Evolutionary conservation across 768 basidiomycete genomes (phyloP), one percentile per base, ranked within the genome.

Genomic region (Amanita pseudoporphyria): DNA sequence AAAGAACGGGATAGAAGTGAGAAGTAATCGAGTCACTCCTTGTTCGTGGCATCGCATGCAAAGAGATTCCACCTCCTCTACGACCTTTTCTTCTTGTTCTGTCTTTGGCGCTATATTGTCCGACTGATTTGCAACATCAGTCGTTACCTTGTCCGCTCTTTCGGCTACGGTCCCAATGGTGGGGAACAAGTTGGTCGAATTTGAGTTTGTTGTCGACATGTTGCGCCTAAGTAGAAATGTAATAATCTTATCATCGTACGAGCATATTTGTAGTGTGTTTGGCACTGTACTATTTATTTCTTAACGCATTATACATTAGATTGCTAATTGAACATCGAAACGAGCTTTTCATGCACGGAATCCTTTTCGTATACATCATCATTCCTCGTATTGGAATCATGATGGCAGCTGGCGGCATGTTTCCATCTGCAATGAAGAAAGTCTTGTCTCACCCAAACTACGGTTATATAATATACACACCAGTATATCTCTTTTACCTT

Each of bases 1-100:
- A 72, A 98, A 98, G 71, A 82, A 98, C 0, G 96, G 96, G 43
- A 99, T 99, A 2, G 83, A 81, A 0, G 94, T 97, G 43, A 99
- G 71, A 58, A 99, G 78, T 58, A 99, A 67, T 37, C 92, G 72
- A 1, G 96, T 99, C 10, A 72, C 69, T 28, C 95, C 95, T 92
- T 97, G 85, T 65, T 97, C 79, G 38, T 78, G 74, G 61, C 96
- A 99, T 63, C 77, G 78, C 90, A 98, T 95, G 68, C 96, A 98
- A 22, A 98, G 69, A 10, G 89, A 93, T 52, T 91, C 87, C 52
- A 98, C 75, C 65, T 90, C 84, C 57, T 93, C 78, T 9, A 94
- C 76, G 0, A 80, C 80, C 47, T 74, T 72, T 24, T 86, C 84
- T 6, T 82, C 81, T 14, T 72, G 72, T 19, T 71, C 71, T 1